Percentiles rank a stretch among this genome's conserved stretches.
phyloP scores from a whole-genome alignment of 2,329 filamentous ascomycete genomes.

The Sclerotinia subarctica region DNA sequence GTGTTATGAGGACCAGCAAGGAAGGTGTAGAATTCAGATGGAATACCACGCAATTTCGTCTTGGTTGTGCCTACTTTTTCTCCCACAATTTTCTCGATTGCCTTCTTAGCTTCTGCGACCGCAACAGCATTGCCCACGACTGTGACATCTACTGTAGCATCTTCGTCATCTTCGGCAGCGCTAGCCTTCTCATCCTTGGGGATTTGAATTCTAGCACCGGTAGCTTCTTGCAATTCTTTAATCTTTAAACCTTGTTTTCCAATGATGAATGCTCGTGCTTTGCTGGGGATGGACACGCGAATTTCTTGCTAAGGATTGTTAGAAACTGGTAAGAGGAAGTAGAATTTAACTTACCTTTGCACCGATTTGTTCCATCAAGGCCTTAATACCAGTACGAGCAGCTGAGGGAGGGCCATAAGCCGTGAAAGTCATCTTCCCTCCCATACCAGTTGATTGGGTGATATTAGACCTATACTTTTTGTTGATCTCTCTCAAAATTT shows the following conservation, averaged over 20 bases:
- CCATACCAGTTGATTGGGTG: slow-evolving; percentile 69
- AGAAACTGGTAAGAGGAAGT: slow-evolving; percentile 24
- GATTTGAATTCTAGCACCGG: slow-evolving; percentile 85
- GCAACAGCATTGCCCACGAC: slow-evolving; percentile 91
- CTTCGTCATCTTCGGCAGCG: slow-evolving; percentile 66
- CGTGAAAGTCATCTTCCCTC: slow-evolving; percentile 75
- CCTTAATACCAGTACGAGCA: slow-evolving; percentile 71
- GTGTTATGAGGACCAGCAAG: slow-evolving; percentile 77
- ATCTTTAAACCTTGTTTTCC: slow-evolving; percentile 88
- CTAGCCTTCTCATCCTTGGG: slow-evolving; percentile 70
- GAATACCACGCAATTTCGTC: slow-evolving; percentile 77
- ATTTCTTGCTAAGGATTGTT: slow-evolving; percentile 54
- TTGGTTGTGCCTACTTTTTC: slow-evolving; percentile 81
- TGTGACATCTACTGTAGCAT: slow-evolving; percentile 77
- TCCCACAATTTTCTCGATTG: slow-evolving; percentile 82
- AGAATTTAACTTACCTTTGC: slow-evolving; percentile 60
- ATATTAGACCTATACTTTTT: slow-evolving; percentile 85
- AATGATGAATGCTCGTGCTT: slow-evolving; percentile 85
- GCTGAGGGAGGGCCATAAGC: slow-evolving; percentile 75
- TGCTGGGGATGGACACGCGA: slow-evolving; percentile 77
- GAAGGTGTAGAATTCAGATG: slow-evolving; percentile 93
- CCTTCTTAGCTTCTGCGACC: slow-evolving; percentile 75
- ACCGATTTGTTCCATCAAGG: slow-evolving; percentile 84
- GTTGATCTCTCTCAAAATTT: slow-evolving; percentile 89
- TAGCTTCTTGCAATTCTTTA: slow-evolving; percentile 83